A percentile compares a stretch with the other conserved stretches of the same genome.
Conservation (phyloP, 2,329 filamentous ascomycete genomes). For the Emmonsiellopsis sp. region DNA sequence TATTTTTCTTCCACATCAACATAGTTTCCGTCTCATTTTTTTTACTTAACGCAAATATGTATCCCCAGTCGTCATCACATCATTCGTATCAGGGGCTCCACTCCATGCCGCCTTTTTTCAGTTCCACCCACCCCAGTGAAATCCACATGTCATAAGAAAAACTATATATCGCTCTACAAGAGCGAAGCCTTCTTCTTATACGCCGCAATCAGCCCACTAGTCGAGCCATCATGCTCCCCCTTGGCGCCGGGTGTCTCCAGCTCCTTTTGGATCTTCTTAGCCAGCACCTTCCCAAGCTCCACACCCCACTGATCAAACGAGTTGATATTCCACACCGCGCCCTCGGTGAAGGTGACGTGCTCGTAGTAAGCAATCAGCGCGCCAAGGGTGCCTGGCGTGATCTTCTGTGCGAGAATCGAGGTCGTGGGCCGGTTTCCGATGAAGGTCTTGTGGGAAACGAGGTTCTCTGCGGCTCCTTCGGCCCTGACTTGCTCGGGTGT, state of each 20-base stretch:
- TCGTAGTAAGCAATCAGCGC: slow-evolving; percentile 98
- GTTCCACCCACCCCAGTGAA: no score
- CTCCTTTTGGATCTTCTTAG: slow-evolving; percentile 83
- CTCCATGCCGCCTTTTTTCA: neutral
- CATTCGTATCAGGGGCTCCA: neutral
- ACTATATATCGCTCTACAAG: slow-evolving; percentile 6
- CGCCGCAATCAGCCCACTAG: slow-evolving; percentile 77
- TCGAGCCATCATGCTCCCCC: slow-evolving; percentile 76
- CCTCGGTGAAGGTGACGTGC: slow-evolving; percentile 95
- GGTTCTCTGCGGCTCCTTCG: slow-evolving; percentile 38
- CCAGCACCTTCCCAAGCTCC: slow-evolving; percentile 90
- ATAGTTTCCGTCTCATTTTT: no score
- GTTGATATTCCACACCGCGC: slow-evolving; percentile 99
- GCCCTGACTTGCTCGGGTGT: slow-evolving; percentile 40
- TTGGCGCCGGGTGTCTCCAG: slow-evolving; percentile 65
- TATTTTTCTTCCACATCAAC: no score
- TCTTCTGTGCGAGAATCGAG: slow-evolving; percentile 84
- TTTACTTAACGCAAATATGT: no score
- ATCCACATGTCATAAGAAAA: no score
- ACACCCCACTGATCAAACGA: slow-evolving; percentile 99
- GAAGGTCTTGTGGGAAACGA: slow-evolving; percentile 99
- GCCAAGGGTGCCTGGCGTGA: slow-evolving; percentile 87
- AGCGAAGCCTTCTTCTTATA: slow-evolving; percentile 68
- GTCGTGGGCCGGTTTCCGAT: slow-evolving; percentile 95
- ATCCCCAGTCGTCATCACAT: no score